Conservation (phyloP, 768 basidiomycete genomes). For the Pleurotus sapidus region DNA sequence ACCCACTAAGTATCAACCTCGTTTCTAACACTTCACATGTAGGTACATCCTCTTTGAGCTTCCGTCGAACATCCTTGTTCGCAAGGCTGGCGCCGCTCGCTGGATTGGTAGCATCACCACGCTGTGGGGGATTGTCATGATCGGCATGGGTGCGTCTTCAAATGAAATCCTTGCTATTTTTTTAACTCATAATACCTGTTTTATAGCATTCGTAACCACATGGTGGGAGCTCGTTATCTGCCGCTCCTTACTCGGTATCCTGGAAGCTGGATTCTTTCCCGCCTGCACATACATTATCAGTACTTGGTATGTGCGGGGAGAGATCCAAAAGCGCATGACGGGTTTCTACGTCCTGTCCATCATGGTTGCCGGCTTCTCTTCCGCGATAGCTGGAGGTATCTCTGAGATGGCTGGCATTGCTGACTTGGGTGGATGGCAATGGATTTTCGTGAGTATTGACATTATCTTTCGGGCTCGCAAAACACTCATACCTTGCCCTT, state of each 20-base stretch:
- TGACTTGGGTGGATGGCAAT: constrained; percentile 31
- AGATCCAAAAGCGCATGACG: constrained; percentile 21
- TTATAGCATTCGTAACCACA: neutral
- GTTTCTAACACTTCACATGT: neutral
- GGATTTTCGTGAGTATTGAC: constrained; percentile 29
- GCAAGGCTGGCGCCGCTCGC: constrained; percentile 4
- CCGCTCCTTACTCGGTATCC: neutral
- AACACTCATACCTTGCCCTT: neutral
- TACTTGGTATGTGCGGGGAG: constrained; percentile 22
- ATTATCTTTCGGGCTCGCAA: neutral
- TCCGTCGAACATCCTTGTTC: constrained; percentile 2
- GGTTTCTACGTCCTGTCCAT: constrained; percentile 19
- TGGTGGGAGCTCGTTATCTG: constrained; percentile 8
- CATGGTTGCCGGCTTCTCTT: constrained; percentile 20
- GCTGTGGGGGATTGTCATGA: neutral
- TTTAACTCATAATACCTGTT: too few relatives aligned
- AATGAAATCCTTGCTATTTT: too few relatives aligned
- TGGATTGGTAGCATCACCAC: constrained; percentile 2
- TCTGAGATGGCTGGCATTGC: constrained; percentile 19
- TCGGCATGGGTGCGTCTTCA: neutral
- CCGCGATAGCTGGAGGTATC: constrained; percentile 19
- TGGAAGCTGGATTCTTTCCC: constrained; percentile 4
- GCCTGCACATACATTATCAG: constrained; percentile 18
- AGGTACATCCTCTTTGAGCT: constrained; percentile 6
- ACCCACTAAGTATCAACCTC: neutral